Evolutionary conservation across 192 early-diverging fungal species (phyloP).

Genomic region (Coemansia sp.): DNA sequence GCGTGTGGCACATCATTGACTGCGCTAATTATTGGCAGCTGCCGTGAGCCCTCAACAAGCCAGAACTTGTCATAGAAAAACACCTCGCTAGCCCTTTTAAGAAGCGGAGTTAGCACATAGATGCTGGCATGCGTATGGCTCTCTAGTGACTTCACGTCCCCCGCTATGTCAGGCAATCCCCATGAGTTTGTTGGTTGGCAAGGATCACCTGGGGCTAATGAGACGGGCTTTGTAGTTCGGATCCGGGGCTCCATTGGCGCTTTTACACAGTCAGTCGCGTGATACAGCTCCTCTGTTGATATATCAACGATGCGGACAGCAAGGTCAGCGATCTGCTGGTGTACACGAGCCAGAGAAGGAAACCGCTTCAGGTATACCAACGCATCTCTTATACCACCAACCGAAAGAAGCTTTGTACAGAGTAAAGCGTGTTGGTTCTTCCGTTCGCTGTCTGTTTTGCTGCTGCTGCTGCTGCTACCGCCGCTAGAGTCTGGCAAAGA

Average conservation of each 20-base stretch:
- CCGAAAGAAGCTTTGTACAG: conserved; percentile 40
- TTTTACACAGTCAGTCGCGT: conserved; percentile 33
- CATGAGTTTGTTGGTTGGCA: not conserved
- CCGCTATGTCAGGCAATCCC: not conserved
- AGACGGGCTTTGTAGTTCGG: not conserved
- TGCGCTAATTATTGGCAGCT: conserved; percentile 15
- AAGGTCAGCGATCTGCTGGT: conserved; percentile 36
- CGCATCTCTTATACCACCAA: conserved; percentile 35
- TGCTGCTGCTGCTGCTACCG: not conserved
- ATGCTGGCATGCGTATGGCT: not conserved
- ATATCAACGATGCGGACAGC: conserved; percentile 32
- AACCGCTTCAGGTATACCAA: conserved; percentile 37
- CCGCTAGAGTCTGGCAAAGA: not conserved
- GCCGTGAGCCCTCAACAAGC: conserved; percentile 26
- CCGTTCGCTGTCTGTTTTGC: conserved; percentile 13
- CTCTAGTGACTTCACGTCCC: not conserved
- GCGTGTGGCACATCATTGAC: conserved; percentile 27
- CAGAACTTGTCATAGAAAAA: conserved; percentile 54
- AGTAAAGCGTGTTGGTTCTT: conserved; percentile 45
- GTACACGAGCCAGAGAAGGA: conserved; percentile 35
- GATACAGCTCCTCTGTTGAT: conserved; percentile 26
- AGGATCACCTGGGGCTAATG: not conserved
- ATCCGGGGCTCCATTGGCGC: conserved; percentile 23
- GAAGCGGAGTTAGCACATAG: conserved; percentile 31
- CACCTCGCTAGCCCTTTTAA: conserved; percentile 24